A percentile compares a stretch with the other conserved stretches of the same genome.
Conservation (phyloP, 306 rosid species). For the Medicago ruthenica region DNA sequence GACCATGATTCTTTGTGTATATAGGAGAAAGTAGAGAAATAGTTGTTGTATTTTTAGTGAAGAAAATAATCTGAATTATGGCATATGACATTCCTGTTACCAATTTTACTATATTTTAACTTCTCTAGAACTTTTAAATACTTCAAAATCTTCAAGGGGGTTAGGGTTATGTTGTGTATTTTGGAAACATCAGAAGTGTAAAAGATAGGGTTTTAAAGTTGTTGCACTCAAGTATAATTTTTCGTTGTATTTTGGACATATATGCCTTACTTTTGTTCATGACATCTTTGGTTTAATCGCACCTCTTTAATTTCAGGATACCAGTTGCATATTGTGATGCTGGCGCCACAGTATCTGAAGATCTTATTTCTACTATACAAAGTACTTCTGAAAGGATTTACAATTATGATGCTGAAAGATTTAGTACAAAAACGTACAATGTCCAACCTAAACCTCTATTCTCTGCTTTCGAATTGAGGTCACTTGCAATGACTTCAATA, state of each 20-base stretch:
- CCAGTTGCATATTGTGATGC: constrained; percentile 81
- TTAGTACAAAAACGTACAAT: constrained; percentile 69
- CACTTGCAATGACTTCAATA: constrained; percentile 65
- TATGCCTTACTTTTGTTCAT: constrained; percentile 13
- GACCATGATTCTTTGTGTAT: neutral
- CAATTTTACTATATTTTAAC: neutral
- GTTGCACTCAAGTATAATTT: neutral
- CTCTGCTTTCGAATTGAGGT: constrained; percentile 74
- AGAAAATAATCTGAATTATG: neutral
- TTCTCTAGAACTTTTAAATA: constrained; percentile 3
- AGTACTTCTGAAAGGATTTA: constrained; percentile 51
- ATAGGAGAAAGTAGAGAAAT: neutral
- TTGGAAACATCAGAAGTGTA: neutral
- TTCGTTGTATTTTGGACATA: neutral
- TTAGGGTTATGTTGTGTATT: neutral
- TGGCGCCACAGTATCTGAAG: constrained; percentile 66
- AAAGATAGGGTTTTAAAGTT: constrained; percentile 16
- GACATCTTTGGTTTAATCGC: constrained; percentile 5
- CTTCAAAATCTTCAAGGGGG: neutral
- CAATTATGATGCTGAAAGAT: constrained; percentile 51
- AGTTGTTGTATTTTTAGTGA: neutral
- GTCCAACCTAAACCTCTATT: constrained; percentile 77
- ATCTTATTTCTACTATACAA: constrained; percentile 56
- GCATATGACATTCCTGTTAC: neutral
- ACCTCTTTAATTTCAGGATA: constrained; percentile 63